Conservation (phyloP, 176 grass and related monocot genomes). For the Poa pratensis region DNA sequence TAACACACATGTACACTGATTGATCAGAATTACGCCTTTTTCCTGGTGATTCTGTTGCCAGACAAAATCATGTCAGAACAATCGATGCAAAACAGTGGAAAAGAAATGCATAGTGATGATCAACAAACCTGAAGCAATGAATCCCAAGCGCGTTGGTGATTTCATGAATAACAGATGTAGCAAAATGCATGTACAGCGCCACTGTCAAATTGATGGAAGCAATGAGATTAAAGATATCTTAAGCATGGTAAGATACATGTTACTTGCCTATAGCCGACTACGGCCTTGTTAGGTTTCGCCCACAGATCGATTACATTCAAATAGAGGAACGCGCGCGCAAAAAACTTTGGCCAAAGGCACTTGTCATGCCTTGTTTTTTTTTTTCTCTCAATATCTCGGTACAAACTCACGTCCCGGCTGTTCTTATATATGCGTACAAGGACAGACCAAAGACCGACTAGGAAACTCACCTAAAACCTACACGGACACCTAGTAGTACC, state of each 20-base stretch:
- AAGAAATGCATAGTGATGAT: background rate
- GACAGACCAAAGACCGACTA: no score
- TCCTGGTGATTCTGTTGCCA: conserved; percentile 84
- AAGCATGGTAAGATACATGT: background rate
- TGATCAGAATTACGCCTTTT: conserved; percentile 67
- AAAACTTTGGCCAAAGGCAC: no score
- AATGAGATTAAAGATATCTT: background rate
- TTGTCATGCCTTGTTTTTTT: no score
- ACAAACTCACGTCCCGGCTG: no score
- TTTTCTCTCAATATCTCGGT: no score
- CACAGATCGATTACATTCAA: no score
- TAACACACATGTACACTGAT: background rate
- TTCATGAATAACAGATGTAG: conserved; percentile 97
- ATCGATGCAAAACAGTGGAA: conserved; percentile 7
- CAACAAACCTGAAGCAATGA: conserved; percentile 86
- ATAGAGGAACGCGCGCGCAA: no score
- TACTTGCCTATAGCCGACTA: background rate
- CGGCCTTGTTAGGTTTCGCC: no score
- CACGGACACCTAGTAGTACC: no score
- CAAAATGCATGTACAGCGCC: conserved; percentile 91
- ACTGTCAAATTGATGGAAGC: conserved; percentile 52
- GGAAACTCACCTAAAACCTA: no score
- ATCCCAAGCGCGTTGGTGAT: conserved; percentile 94
- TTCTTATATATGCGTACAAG: no score
- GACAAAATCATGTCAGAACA: conserved; percentile 34